These are phyloP conservation scores for Diaporthe sp. DNA, from an alignment of 2,329 filamentous ascomycete genomes.

Conservation along the genomic window DNA sequence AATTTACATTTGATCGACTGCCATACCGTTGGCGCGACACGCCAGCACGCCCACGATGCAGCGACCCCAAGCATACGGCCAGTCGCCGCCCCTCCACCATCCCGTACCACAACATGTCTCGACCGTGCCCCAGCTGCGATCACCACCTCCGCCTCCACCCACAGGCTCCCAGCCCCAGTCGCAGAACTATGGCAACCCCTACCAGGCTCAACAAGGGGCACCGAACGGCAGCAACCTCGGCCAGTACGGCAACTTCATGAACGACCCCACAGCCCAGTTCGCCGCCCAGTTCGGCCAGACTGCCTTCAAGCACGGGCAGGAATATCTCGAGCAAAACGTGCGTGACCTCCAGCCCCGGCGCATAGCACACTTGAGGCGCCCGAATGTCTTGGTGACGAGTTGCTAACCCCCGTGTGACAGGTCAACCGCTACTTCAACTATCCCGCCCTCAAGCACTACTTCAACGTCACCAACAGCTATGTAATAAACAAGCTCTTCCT, in stretches of 20 bases:
- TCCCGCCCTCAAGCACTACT: conserved; percentile 96
- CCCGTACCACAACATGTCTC: conserved; percentile 98
- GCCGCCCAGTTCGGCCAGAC: conserved; percentile 94
- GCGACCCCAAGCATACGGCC: conserved; percentile 81
- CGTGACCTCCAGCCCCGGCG: conserved; percentile 48
- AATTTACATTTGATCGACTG: background rate
- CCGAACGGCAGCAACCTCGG: conserved; percentile 69
- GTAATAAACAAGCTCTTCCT: conserved; percentile 93
- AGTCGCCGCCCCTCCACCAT: conserved; percentile 95
- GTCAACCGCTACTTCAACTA: conserved; percentile 87
- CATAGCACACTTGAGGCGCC: background rate
- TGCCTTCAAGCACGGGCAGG: conserved; percentile 90
- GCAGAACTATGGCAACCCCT: conserved; percentile 75
- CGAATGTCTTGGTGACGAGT: background rate
- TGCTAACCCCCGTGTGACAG: conserved; percentile 48
- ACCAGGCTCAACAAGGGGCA: conserved; percentile 77
- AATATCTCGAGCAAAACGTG: conserved; percentile 97
- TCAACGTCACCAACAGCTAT: conserved; percentile 98
- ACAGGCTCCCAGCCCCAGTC: conserved; percentile 77
- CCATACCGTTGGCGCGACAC: conserved; percentile 3
- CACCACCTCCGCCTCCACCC: conserved; percentile 81
- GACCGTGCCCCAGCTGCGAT: conserved; percentile 95
- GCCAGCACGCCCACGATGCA: conserved; percentile 75
- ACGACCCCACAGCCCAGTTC: conserved; percentile 94
- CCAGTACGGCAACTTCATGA: conserved; percentile 93